A percentile compares a stretch with the other conserved stretches of the same genome.
These are phyloP conservation scores for Pichia gijzeniarum DNA, from an alignment of 805 yeast species.

Conservation along the genomic window DNA sequence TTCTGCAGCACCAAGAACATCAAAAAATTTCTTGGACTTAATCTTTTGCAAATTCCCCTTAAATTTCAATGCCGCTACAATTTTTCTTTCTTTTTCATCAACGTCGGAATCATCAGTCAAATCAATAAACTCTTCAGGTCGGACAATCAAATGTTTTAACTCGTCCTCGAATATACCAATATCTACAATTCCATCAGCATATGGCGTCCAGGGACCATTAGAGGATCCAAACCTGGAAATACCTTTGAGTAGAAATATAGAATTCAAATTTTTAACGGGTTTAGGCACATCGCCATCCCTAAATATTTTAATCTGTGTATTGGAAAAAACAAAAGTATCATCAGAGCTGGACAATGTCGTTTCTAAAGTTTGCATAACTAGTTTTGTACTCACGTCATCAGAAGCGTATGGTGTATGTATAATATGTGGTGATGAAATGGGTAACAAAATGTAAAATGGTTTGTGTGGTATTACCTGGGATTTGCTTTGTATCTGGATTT, in stretches of 20 bases:
- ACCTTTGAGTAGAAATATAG: slow-evolving; percentile 55
- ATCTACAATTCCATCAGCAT: slow-evolving; percentile 64
- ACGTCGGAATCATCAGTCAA: slow-evolving; percentile 9
- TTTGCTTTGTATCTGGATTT: slow-evolving; percentile 9
- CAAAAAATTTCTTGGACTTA: slow-evolving; percentile 17
- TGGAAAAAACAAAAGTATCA: not conserved
- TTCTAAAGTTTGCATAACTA: slow-evolving; percentile 58
- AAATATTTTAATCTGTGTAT: slow-evolving; percentile 4
- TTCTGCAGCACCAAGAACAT: too few relatives aligned
- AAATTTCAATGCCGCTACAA: slow-evolving; percentile 51
- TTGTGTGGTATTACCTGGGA: slow-evolving; percentile 35
- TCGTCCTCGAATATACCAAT: slow-evolving; percentile 50
- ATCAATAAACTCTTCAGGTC: slow-evolving; percentile 22
- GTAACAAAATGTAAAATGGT: slow-evolving; percentile 63
- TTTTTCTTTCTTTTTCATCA: slow-evolving; percentile 23
- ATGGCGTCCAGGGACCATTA: slow-evolving; percentile 66
- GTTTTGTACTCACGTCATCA: slow-evolving; percentile 39
- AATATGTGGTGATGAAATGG: slow-evolving; percentile 58
- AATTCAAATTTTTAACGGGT: slow-evolving; percentile 42
- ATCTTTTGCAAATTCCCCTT: slow-evolving; percentile 50
- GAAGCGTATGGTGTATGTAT: slow-evolving; percentile 44
- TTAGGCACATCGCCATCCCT: slow-evolving; percentile 7
- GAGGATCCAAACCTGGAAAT: slow-evolving; percentile 55
- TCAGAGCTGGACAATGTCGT: slow-evolving; percentile 35
- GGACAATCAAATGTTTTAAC: slow-evolving; percentile 35